Evolutionary conservation across 1,284 basidiomycete genomes (phyloP), one percentile per base, ranked within the genome.

Genomic region (Tilletia setariae): DNA sequence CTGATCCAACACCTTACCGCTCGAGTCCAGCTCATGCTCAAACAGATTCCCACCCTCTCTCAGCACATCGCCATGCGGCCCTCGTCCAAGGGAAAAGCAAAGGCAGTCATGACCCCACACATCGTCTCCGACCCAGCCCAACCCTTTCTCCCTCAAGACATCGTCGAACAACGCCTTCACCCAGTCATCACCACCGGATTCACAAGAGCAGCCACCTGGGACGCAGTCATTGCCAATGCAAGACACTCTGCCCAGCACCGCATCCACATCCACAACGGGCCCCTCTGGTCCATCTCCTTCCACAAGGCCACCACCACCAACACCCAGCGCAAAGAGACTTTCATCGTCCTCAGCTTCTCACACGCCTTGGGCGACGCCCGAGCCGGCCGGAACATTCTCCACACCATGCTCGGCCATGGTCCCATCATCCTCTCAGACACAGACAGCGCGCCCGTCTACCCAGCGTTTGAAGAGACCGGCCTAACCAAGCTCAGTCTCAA

Each of bases 291-390:
- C 25, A 15, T 61, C 56, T 25, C 28, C 30, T 40, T 61, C 56
- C 35, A 30, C 56, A 25, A 40, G 19, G 7, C 28, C 6, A 21
- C 51, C 21, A 6, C 21, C 8, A 21, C 3, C 21, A 25, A 25
- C n/a, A 23, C 23, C 28, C 23, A 49, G 6, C 16, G 46, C 16
- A 19, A 49, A 16, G 46, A 53, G 35, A 40, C 35, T 30, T 40
- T 30, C 56, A 11, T 61, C 56, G 23, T 61, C 28, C 56, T 61
- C 56, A 40, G 56, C 28, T 61, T 25, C 56, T 61, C 56, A 13
- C 56, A 61, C 56, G 56, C 56, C 30, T 21, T 61, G 30, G 32
- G 28, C 56, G 56, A 61, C 28, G 56, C 28, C 9, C 56, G 56
- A 16, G 25, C 28, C 23, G 23, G 28, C 8, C 56, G 56, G 30